Evolutionary conservation across 2,329 filamentous ascomycete species (phyloP), one percentile per base, ranked within the genome.

Genomic region (Teratosphaeria zuluensis): DNA sequence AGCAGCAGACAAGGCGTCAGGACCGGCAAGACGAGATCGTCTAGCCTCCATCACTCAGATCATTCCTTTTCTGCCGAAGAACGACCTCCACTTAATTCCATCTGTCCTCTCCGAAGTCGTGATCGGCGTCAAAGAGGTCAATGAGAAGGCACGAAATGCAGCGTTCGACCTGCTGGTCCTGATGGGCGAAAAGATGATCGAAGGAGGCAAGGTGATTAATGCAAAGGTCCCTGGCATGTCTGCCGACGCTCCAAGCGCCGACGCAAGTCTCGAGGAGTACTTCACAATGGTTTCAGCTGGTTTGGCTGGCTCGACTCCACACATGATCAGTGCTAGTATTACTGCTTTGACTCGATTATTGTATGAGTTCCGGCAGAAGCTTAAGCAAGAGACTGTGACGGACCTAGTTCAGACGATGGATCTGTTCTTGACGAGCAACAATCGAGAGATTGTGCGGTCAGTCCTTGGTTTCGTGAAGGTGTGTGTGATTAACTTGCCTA

Each of bases 281-380:
- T 90, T 97, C 77, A 96, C 92, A 58, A 99, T 99, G 94, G 89
- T 97, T 32, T 95, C 90, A 65, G 94, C 94, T 54, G 94, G 94
- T 76, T 82, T 99, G 56, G 94, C 92, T 1, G 92, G 92, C 58
- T 88, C 87, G 67, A 92, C 91, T 11, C 92, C 94, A 33, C 92
- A 97, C 77, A 96, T 97, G 91, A 92, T 97, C 62, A 95, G 90
- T 6, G 94, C 94, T 0, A 91, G 90, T n/a, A 92, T 99, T 71
- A 97, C 91, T 0, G 92, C 94, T 14, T 82, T 99, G 42, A 94
- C 91, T 14, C 85, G 94, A n/a, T 85, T 96, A 30, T 82, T 99
- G 32, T 97, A 92, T 74, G 89, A 96, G 70, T 99, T 95, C 78
- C 87, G 90, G 64, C 79, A 82, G 32, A 75, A 82, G 30, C 78